Base-by-base conservation (phyloP, 2,329 filamentous ascomycete species). In the Penicillium glabrum region DNA sequence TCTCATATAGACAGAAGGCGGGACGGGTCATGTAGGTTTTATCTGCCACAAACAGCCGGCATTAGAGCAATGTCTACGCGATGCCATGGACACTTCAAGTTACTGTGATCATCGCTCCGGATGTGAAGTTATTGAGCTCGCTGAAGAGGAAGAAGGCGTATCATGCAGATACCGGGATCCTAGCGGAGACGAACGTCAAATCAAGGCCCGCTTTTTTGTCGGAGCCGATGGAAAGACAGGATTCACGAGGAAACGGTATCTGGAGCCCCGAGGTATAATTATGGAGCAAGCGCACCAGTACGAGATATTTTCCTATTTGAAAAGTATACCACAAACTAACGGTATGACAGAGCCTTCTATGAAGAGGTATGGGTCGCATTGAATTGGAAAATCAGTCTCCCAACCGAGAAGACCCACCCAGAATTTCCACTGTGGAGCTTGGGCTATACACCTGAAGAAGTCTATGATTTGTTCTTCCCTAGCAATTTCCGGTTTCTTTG, bases 191-290 rank as follows among this genome's bases (percentile, higher is more conserved):
- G 43, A 52, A 9, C 31, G 10, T 1, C 43, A 27, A 33, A 14
- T 60, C 13, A 45, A 46, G 1, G 45, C 53, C 14, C 45, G 19
- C 21, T 77, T 69, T 56, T 65, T 81, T 1, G 67, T 80, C 10
- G 80, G 75, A 0, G 78, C 79, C 0, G 80, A 82, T 64, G 80
- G 80, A 1, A 82, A 82, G 62, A 76, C 68, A 5, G 79, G 80
- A 0, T 70, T 77, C 35, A 75, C 75, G 10, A 66, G 79, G 10
- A 82, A 82, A 57, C 61, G 70, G 14, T 81, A 79, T 56, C 69
- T 82, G 5, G 79, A 82, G 55, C 69, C 70, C 1, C 69, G 69
- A 10, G 77, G 76, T 0, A 70, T 80, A 44, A 64, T 69, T 27
- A 67, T 76, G 59, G 74, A 78, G 45, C 54, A 51, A 29, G 65